Conservation (phyloP, 1,284 basidiomycete species). For the Hemileia vastatrix region DNA sequence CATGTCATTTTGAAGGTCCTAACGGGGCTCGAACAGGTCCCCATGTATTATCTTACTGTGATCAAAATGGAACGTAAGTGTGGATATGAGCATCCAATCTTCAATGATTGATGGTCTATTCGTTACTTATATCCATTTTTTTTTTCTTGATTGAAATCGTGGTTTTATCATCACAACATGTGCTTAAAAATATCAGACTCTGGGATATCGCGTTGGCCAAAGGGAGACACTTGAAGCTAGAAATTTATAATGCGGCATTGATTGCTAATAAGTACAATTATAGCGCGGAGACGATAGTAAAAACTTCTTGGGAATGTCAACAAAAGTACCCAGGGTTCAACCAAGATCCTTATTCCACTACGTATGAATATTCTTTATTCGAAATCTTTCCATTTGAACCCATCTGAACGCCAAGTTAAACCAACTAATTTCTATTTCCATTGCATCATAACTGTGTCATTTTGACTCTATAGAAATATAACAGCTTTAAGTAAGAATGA, state of each 20-base stretch:
- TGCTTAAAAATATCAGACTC: background rate
- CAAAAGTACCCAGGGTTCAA: conserved; percentile 17
- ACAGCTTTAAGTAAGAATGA: too few species aligned
- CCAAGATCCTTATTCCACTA: conserved; percentile 13
- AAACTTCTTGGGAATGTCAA: conserved; percentile 14
- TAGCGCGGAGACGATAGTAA: conserved; percentile 4
- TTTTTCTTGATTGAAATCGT: background rate
- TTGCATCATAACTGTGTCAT: too few species aligned
- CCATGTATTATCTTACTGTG: conserved; percentile 11
- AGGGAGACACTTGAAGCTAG: background rate
- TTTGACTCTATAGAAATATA: too few species aligned
- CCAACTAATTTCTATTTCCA: too few species aligned
- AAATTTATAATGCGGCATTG: conserved; percentile 3
- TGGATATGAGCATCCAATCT: too few species aligned
- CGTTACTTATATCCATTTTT: too few species aligned
- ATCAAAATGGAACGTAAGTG: conserved; percentile 7
- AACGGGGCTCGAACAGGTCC: conserved; percentile 6
- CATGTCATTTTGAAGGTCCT: conserved; percentile 11
- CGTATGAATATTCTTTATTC: too few species aligned
- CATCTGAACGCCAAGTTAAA: too few species aligned
- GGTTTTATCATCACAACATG: background rate
- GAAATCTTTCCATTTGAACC: too few species aligned
- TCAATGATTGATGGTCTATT: too few species aligned
- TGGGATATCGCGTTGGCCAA: background rate
- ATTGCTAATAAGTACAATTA: conserved; percentile 8